Base-by-base conservation (phyloP, 768 basidiomycete genomes). In the Leucocoprinus sp. region DNA sequence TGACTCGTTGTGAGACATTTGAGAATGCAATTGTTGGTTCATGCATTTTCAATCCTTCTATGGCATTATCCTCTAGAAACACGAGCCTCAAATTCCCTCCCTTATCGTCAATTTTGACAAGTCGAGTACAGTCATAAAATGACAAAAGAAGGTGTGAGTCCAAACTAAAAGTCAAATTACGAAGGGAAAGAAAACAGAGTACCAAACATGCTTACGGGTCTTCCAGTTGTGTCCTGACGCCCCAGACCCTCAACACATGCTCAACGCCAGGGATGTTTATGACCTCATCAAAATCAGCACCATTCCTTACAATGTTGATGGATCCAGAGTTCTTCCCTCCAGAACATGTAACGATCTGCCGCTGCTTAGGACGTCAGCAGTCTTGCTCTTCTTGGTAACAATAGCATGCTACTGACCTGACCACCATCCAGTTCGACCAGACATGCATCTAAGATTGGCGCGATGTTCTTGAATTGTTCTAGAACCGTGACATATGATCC, bases 331-430 rank as follows among this genome's bases (percentile, higher is more conserved):
- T 88, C 39, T 71, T 72, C 1, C 78, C 84, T 4, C 93, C 93
- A 3, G 89, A 93, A 55, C 87, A 89, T 1, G 90, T 89, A 3
- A 95, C 78, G 33, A 93, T 75, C 59, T 86, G 82, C n/a, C 68
- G 70, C 85, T 92, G 51, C 1, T 26, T 8, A 15, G 35, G 21
- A 26, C 11, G 38, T 21, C 26, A 41, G 21, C 18, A n/a, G 17
- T 8, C 41, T 24, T 24, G 29, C 14, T n/a, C 17, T 6, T 11
- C 41, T 2, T 2, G 26, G 3, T 36, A 14, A 29, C 51, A n/a
- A 26, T n/a, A n/a, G n/a, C 15, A 17, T 8, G 8, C 33, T 6
- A 55, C 71, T 24, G 50, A 84, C 83, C 69, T 87, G 82, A 11
- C 81, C 80, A 2, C 72, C 72, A 45, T 90, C 87, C 2, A 67